phyloP scores from a whole-genome alignment of 2,329 filamentous ascomycete species.

The Aspergillus neoniger region DNA sequence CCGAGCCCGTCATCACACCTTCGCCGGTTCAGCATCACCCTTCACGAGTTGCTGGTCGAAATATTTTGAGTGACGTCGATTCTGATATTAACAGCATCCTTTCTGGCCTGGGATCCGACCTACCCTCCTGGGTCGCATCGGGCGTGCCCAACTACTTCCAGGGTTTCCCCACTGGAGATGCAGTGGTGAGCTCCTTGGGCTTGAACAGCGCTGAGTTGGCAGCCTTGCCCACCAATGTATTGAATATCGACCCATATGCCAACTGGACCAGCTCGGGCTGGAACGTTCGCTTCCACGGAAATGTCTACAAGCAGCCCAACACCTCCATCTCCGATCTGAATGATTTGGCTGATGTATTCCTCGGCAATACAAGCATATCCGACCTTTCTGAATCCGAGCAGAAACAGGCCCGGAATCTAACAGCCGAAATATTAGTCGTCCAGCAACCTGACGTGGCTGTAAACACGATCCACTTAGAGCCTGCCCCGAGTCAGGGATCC shows the following conservation, averaged over 20 bases:
- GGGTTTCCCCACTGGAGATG: not conserved
- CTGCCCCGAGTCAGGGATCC: not conserved
- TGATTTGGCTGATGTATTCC: not conserved
- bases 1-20: not conserved
- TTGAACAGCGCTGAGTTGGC: conserved; percentile 3
- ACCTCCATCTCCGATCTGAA: conserved; percentile 7
- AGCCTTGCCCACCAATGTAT: conserved; percentile 1
- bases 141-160: conserved; percentile 6
- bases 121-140: conserved; percentile 3
- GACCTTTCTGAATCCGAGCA: conserved; percentile 2
- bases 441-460: conserved; percentile 1
- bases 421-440: not conserved
- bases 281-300: conserved; percentile 5
- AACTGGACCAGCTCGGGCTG: conserved; percentile 5
- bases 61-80: conserved; percentile 1
- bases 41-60: not conserved
- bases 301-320: conserved; percentile 4
- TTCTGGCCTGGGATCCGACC: conserved; percentile 1
- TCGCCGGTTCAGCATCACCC: not conserved
- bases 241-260: conserved; percentile 5
- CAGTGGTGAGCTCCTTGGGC: conserved; percentile 1
- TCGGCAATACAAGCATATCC: not conserved
- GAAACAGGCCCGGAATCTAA: not conserved
- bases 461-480: conserved; percentile 1
- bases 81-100: conserved; percentile 1